Base-by-base conservation (phyloP, 129 eudicot species). In the Flaveria ramosissima region DNA sequence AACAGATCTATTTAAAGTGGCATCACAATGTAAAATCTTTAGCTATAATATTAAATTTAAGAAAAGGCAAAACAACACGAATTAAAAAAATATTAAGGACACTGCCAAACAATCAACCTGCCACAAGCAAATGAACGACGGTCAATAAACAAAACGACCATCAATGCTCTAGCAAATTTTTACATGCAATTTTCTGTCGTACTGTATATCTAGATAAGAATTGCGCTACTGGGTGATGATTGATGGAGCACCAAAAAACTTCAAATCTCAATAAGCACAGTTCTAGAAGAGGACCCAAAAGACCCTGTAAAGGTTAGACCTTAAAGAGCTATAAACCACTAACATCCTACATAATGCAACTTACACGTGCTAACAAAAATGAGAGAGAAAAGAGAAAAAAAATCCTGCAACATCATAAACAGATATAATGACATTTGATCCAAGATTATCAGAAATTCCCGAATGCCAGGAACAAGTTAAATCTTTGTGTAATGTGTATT, bases 261-360 rank as follows among this genome's bases (percentile, higher is more conserved):
- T 1, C 4, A 62, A 62, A 13, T 13, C 43, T 62, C 45, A n/a
- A 17, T 66, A 66, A 66, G 24, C 71, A 39, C 26, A 41, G 51
- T n/a, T 17, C 24, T 66, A 66, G 14, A 66, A 10, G 9, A 17
- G 3, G 71, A 17, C 71, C 71, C 51, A 8, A 66, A 39, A 66
- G 30, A 66, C 71, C 50, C 51, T n/a, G 15, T 41, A 66, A 42
- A 66, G 7, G 6, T 27, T 14, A 26, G 17, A 62, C 11, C 45
- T 26, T 27, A 27, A 26, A 27, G 42, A 30, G 43, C 68, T 63
- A 27, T 27, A 63, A 63, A 63, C 69, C 46, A 63, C 6, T 43
- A 63, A 63, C 69, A 63, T 63, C 69, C 69, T 30, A 62, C 39
- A 62, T 62, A 15, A 63, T 27, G 43, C 68, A 63, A 62, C 68